Percentiles rank a stretch among this genome's conserved stretches.
Conservation (phyloP, 352 stramenopile genomes). For the Thalassiosira mediterranea region DNA sequence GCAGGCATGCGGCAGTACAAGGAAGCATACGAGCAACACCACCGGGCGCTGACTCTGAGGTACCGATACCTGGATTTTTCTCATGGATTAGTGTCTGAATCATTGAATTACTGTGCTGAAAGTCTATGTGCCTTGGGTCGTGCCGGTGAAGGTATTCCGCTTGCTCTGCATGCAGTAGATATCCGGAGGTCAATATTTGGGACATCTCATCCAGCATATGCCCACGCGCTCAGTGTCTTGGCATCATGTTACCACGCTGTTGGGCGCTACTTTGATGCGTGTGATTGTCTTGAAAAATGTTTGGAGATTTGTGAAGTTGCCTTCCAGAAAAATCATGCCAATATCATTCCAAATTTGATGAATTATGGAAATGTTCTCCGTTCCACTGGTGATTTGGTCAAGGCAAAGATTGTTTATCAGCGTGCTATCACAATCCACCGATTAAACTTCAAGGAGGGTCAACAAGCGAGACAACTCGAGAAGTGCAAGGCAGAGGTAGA, state of each 20-base stretch:
- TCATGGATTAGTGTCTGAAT: constrained; percentile 54
- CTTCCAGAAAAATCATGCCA: constrained; percentile 54
- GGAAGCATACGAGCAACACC: constrained; percentile 46
- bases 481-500: constrained; percentile 51
- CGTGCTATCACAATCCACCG: constrained; percentile 44
- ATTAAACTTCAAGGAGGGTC: constrained; percentile 61
- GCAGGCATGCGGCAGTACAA: constrained; percentile 37
- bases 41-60: constrained; percentile 48
- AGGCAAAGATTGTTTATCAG: constrained; percentile 27
- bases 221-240: constrained; percentile 57
- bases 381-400: constrained; percentile 12
- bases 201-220: constrained; percentile 52
- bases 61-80: constrained; percentile 49
- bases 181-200: constrained; percentile 58
- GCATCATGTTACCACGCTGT: constrained; percentile 51
- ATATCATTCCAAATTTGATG: constrained; percentile 52
- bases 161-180: constrained; percentile 51
- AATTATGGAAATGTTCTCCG: constrained; percentile 35
- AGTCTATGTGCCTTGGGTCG: constrained; percentile 35
- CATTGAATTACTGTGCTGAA: constrained; percentile 64
- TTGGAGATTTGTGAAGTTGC: constrained; percentile 58
- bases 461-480: constrained; percentile 57
- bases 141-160: constrained; percentile 45
- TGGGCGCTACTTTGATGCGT: constrained; percentile 46
- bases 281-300: constrained; percentile 46